A percentile compares a stretch with the other conserved stretches of the same genome.
Evolutionary conservation across 345 rosid genomes (phyloP).

Genomic region (Hibiscus syriacus): DNA sequence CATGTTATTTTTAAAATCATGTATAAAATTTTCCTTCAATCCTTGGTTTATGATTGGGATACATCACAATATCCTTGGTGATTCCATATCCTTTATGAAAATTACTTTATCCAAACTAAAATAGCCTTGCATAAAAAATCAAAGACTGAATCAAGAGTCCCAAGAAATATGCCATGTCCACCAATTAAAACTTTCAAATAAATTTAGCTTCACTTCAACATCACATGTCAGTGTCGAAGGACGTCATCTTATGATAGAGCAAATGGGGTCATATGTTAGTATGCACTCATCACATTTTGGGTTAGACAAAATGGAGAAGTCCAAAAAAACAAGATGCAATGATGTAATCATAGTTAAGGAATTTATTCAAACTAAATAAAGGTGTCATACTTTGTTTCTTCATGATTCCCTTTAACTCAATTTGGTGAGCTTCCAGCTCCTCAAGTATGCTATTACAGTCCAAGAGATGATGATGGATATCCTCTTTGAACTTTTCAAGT

Average conservation of each 20-base stretch:
- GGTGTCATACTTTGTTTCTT: slow-evolving; percentile 74
- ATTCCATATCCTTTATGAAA: not conserved
- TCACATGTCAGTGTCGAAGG: not conserved
- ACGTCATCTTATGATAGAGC: not conserved
- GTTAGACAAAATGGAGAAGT: not conserved
- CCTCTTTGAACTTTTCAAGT: no score
- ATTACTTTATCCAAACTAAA: not conserved
- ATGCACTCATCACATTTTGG: not conserved
- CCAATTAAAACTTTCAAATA: slow-evolving; percentile 4
- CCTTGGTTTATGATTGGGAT: not conserved
- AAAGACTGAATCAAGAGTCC: not conserved
- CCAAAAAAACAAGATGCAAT: not conserved
- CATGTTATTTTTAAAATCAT: not conserved
- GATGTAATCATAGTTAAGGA: not conserved
- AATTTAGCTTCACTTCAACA: not conserved
- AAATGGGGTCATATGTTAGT: not conserved
- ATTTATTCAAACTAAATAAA: slow-evolving; percentile 7
- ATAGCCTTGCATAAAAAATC: not conserved
- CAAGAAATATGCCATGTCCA: not conserved
- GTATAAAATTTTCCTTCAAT: not conserved
- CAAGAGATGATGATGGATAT: slow-evolving; percentile 47
- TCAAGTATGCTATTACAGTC: slow-evolving; percentile 45
- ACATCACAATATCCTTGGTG: not conserved
- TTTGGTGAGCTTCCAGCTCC: slow-evolving; percentile 55
- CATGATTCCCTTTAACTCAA: slow-evolving; percentile 51